These are phyloP conservation scores for Immersiella caudata DNA, from an alignment of 495 filamentous ascomycete genomes.

Conservation along the genomic window DNA sequence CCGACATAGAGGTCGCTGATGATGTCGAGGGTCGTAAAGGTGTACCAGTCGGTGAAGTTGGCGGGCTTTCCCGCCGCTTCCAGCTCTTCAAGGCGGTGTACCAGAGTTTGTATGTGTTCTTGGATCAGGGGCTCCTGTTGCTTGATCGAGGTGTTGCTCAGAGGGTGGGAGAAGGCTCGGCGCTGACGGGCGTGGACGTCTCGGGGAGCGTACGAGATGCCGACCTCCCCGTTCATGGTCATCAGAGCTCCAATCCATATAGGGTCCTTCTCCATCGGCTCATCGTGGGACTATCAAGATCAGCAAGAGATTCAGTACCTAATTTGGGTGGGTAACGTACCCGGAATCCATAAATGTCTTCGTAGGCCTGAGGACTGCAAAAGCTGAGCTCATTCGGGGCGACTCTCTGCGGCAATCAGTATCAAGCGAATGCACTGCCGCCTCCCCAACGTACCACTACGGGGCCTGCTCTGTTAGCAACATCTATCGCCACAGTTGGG, in stretches of 20 bases:
- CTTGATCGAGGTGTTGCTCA: constrained; percentile 49
- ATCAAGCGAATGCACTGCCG: not conserved
- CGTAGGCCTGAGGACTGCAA: constrained; percentile 17
- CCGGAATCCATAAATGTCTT: constrained; percentile 52
- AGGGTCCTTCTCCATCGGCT: constrained; percentile 50
- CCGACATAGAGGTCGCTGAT: constrained; percentile 64
- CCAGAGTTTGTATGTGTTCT: constrained; percentile 34
- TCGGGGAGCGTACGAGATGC: constrained; percentile 24
- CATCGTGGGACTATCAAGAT: constrained; percentile 35
- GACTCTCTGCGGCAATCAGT: not conserved
- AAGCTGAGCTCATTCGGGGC: constrained; percentile 6
- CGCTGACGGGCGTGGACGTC: constrained; percentile 53
- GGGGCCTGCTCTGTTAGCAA: not conserved
- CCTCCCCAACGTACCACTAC: not conserved
- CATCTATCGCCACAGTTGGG: not conserved
- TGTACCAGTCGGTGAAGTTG: constrained; percentile 54
- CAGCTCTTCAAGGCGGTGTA: constrained; percentile 19
- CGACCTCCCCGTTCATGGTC: constrained; percentile 12
- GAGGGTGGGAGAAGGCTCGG: constrained; percentile 52
- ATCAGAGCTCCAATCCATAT: constrained; percentile 44
- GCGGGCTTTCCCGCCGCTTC: constrained; percentile 25
- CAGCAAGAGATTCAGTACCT: not conserved
- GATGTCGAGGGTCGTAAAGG: constrained; percentile 60
- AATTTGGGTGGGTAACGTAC: constrained; percentile 34
- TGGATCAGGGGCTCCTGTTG: constrained; percentile 49